A percentile compares a stretch with the other conserved stretches of the same genome.
These are phyloP conservation scores for Sarocladium brachiariae DNA, from an alignment of 2,329 filamentous ascomycete species.

Conservation along the genomic window DNA sequence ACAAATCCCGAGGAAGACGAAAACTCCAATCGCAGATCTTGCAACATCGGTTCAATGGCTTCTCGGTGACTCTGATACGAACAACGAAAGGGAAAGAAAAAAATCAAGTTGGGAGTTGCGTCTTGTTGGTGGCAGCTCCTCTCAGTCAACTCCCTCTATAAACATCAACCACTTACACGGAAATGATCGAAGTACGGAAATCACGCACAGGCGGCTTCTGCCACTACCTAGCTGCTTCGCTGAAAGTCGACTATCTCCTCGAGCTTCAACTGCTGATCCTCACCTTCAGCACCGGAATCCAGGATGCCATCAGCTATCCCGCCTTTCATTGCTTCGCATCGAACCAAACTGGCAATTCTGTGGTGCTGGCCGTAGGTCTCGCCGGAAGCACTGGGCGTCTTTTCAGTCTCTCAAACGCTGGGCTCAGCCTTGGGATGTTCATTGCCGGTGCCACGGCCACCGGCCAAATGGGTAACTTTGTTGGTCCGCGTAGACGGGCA, in stretches of 20 bases:
- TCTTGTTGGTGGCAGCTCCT: too few species aligned
- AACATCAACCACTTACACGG: too few species aligned
- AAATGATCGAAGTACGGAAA: too few species aligned
- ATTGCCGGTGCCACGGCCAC: not conserved
- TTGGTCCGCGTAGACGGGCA: not conserved
- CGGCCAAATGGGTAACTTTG: conserved; percentile 10
- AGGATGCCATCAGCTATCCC: not conserved
- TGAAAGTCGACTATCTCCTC: not conserved
- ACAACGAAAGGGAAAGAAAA: too few species aligned
- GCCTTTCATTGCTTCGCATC: not conserved
- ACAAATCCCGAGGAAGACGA: too few species aligned
- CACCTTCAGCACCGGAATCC: not conserved
- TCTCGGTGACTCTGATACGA: too few species aligned
- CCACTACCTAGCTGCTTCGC: not conserved
- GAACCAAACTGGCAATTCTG: conserved; percentile 1
- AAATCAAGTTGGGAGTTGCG: too few species aligned
- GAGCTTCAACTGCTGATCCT: not conserved
- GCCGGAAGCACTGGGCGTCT: not conserved
- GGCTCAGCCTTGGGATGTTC: not conserved
- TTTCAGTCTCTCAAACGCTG: not conserved
- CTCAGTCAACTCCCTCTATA: too few species aligned
- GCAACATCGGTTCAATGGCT: too few species aligned
- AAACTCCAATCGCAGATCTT: too few species aligned
- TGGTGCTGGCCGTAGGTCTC: not conserved
- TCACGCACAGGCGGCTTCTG: not conserved